phyloP scores from a whole-genome alignment of 1,284 basidiomycete species.

The Rhodotorula sp. region DNA sequence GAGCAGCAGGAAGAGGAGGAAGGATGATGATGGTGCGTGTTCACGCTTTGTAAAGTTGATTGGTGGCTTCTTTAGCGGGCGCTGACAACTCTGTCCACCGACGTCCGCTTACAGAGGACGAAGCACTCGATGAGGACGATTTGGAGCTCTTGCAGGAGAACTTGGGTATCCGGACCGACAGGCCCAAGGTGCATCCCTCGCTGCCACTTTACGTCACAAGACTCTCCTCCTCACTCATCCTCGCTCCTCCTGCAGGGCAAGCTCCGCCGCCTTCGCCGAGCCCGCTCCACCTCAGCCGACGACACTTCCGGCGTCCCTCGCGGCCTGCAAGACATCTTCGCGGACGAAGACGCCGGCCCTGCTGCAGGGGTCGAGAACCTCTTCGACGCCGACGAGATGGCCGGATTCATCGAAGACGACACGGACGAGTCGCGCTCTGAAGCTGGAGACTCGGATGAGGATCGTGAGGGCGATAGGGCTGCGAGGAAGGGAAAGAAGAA shows the following conservation, averaged over 20 bases:
- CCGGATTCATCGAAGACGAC: constrained; percentile 81
- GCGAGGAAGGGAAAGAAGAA: constrained; percentile 38
- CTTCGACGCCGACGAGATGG: constrained; percentile 51
- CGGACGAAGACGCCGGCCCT: constrained; percentile 62
- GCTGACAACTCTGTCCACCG: too few species aligned
- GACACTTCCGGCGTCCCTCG: constrained; percentile 39
- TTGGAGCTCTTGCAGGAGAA: constrained; percentile 93
- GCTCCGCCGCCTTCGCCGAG: constrained; percentile 68
- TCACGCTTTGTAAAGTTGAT: too few species aligned
- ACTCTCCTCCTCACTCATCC: constrained; percentile 46
- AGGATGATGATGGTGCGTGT: constrained; percentile 23
- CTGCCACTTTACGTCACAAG: constrained; percentile 49
- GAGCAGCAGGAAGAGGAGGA: constrained; percentile 59
- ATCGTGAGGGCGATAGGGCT: constrained; percentile 21
- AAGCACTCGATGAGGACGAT: constrained; percentile 88
- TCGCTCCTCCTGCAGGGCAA: constrained; percentile 45
- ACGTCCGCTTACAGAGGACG: constrained; percentile 56
- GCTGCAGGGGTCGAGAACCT: constrained; percentile 55
- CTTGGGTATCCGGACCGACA: constrained; percentile 61
- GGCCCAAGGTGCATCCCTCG: constrained; percentile 36
- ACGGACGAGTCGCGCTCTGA: constrained; percentile 44
- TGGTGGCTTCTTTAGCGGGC: neutral
- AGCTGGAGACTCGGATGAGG: constrained; percentile 35
- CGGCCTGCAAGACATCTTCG: constrained; percentile 45
- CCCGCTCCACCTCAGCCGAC: constrained; percentile 59